Conservation (phyloP, 164 flowering plant species). For the Macadamia tetraphylla region DNA sequence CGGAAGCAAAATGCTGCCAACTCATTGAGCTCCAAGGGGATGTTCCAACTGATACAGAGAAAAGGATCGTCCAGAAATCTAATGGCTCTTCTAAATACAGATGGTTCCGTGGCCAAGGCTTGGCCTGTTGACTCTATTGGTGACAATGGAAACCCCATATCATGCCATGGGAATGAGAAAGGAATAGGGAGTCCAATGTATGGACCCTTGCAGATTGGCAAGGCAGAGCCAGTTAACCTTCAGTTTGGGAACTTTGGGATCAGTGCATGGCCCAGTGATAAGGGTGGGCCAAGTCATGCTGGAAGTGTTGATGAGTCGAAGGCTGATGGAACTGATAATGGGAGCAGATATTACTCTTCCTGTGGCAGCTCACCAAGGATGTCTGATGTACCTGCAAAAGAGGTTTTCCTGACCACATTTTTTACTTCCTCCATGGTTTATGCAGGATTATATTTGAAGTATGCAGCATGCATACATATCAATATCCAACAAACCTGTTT, state of each 20-base stretch:
- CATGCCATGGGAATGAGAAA: conserved; percentile 32
- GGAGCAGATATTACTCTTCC: conserved; percentile 76
- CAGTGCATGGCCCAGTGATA: conserved; percentile 79
- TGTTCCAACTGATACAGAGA: conserved; percentile 83
- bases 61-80: conserved; percentile 79
- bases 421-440: background rate
- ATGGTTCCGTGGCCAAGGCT: conserved; percentile 87
- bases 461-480: background rate
- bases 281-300: conserved; percentile 71
- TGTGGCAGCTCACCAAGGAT: conserved; percentile 87
- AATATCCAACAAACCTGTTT: no score
- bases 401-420: conserved; percentile 34
- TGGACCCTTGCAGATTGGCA: conserved; percentile 63
- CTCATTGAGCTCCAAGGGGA: conserved; percentile 75
- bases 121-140: conserved; percentile 69
- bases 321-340: conserved; percentile 59
- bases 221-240: conserved; percentile 78
- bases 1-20: conserved; percentile 75
- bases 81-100: conserved; percentile 78
- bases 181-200: conserved; percentile 53
- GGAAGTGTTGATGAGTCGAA: conserved; percentile 74
- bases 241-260: conserved; percentile 82
- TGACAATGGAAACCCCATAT: conserved; percentile 35
- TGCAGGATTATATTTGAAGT: background rate
- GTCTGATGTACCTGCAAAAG: conserved; percentile 72